A percentile compares a stretch with the other conserved stretches of the same genome.
phyloP scores from a whole-genome alignment of 139 green algal species.

The Nannochloris sp. region DNA sequence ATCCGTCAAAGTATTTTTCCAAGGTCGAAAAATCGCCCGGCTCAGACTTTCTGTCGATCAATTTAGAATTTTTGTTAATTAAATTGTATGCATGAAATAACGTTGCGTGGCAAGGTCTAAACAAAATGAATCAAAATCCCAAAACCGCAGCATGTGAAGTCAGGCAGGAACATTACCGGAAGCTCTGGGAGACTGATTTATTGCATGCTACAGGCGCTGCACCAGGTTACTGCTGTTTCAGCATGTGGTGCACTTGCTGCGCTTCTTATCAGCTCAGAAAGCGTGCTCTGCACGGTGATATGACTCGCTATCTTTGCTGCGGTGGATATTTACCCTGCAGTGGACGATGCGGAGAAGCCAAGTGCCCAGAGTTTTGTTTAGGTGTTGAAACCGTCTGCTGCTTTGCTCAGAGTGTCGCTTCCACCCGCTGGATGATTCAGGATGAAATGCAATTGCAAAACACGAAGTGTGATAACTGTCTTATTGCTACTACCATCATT shows the following conservation, averaged over 20 bases:
- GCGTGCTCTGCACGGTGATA: constrained; percentile 61
- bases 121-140: too few relatives aligned
- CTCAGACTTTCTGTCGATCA: too few relatives aligned
- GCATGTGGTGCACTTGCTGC: constrained; percentile 44
- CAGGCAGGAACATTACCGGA: too few relatives aligned
- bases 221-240: constrained; percentile 22
- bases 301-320: constrained; percentile 68
- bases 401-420: constrained; percentile 35
- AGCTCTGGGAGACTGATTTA: not conserved
- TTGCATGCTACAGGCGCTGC: not conserved
- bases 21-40: too few relatives aligned
- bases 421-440: constrained; percentile 72
- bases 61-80: too few relatives aligned
- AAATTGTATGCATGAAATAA: too few relatives aligned
- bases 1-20: too few relatives aligned
- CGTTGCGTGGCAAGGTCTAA: too few relatives aligned
- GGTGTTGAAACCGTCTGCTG: constrained; percentile 48
- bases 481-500: constrained; percentile 61
- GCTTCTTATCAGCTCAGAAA: constrained; percentile 59
- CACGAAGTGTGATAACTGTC: constrained; percentile 79
- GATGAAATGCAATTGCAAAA: constrained; percentile 67
- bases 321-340: constrained; percentile 67
- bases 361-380: constrained; percentile 61
- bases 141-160: too few relatives aligned
- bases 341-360: constrained; percentile 47